Conservation (phyloP, 2,329 filamentous ascomycete genomes). For the Parafenestella ontariensis region DNA sequence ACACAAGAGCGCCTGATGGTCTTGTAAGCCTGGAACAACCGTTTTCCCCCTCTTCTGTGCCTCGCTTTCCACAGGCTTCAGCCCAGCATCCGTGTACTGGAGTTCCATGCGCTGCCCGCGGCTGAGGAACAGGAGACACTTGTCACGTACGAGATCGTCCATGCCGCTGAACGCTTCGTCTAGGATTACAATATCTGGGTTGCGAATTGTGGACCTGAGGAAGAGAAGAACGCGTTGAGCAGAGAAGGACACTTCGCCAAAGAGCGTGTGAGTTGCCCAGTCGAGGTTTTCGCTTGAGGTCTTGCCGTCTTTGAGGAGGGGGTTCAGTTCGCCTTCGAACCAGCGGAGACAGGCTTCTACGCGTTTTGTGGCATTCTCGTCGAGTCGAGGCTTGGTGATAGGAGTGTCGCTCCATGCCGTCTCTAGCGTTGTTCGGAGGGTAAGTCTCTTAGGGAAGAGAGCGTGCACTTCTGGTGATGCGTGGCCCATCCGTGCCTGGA, state of each 20-base stretch:
- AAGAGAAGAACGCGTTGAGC: slow-evolving; percentile 87
- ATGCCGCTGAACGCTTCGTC: slow-evolving; percentile 61
- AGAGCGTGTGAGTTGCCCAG: slow-evolving; percentile 73
- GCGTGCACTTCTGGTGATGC: slow-evolving; percentile 93
- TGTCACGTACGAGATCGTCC: slow-evolving; percentile 72
- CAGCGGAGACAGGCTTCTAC: slow-evolving; percentile 75
- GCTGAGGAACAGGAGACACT: slow-evolving; percentile 81
- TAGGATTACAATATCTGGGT: slow-evolving; percentile 58
- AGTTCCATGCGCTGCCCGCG: slow-evolving; percentile 50
- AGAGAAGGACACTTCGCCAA: slow-evolving; percentile 79
- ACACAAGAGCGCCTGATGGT: slow-evolving; percentile 83
- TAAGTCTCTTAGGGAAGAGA: slow-evolving; percentile 83
- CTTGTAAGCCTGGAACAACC: slow-evolving; percentile 67
- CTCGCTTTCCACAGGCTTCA: slow-evolving; percentile 53
- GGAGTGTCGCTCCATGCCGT: slow-evolving; percentile 93
- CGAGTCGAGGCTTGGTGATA: slow-evolving; percentile 70
- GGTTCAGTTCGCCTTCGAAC: slow-evolving; percentile 82
- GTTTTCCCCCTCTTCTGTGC: slow-evolving; percentile 53
- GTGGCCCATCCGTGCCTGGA: slow-evolving; percentile 89
- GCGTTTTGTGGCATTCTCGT: slow-evolving; percentile 61
- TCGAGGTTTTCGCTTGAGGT: slow-evolving; percentile 36
- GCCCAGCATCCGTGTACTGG: slow-evolving; percentile 43
- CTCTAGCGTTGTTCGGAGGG: slow-evolving; percentile 76
- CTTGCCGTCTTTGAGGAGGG: slow-evolving; percentile 37
- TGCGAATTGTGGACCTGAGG: slow-evolving; percentile 60